A percentile compares a stretch with the other conserved stretches of the same genome.
Evolutionary conservation across 495 filamentous ascomycete genomes (phyloP).

Genomic region (Ramalina peruviana): DNA sequence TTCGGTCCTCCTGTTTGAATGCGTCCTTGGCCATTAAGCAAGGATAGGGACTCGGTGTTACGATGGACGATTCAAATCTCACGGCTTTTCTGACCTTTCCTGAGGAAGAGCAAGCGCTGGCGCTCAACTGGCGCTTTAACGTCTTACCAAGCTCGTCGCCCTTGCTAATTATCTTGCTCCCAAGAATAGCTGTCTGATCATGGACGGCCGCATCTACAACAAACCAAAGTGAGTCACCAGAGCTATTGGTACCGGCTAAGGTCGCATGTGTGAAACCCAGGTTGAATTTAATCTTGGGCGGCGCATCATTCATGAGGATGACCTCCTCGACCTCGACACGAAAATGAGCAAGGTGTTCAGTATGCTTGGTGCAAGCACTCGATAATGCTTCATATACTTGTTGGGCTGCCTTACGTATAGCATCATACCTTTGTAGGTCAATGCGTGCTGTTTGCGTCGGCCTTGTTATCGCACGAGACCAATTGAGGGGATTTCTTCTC

Average conservation of each 20-base stretch:
- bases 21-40: not conserved
- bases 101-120: not conserved
- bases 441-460: not conserved
- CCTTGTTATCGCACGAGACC: not conserved
- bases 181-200: not conserved
- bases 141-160: not conserved
- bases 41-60: not conserved
- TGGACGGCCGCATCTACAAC: constrained; percentile 10
- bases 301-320: not conserved
- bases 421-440: constrained; percentile 10
- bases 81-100: constrained; percentile 8
- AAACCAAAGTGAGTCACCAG: constrained; percentile 14
- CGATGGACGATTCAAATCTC: constrained; percentile 4
- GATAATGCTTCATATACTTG: constrained; percentile 24
- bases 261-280: constrained; percentile 13
- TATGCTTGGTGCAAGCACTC: constrained; percentile 21
- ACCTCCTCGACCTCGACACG: constrained; percentile 19
- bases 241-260: not conserved
- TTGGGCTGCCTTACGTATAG: constrained; percentile 19
- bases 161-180: too few relatives aligned
- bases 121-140: constrained; percentile 8
- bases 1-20: constrained; percentile 2
- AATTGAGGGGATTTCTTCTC: not conserved
- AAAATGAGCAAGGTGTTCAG: constrained; percentile 21
- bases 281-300: constrained; percentile 16